Conservation (phyloP, 2,329 filamentous ascomycete species). For the Huntiella abstrusa region DNA sequence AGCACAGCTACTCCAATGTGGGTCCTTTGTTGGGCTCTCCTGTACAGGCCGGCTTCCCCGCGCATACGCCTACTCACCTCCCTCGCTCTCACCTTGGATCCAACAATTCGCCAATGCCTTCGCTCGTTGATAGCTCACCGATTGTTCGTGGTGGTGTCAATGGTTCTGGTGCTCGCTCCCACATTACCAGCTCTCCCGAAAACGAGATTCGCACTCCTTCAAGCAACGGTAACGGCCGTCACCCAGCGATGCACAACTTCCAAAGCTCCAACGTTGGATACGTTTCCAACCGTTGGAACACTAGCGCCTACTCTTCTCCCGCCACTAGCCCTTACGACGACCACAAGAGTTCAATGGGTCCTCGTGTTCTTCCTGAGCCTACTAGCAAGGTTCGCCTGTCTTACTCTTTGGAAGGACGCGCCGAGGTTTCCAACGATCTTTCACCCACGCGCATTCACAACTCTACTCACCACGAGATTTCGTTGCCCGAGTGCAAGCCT, state of each 20-base stretch:
- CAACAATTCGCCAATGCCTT: constrained; percentile 7
- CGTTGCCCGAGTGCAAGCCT: constrained; percentile 14
- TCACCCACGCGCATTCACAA: constrained; percentile 45
- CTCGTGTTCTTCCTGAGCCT: constrained; percentile 1
- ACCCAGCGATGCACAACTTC: constrained; percentile 14
- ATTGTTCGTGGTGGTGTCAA: constrained; percentile 1
- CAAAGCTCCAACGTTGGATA: constrained; percentile 27
- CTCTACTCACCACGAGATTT: constrained; percentile 27
- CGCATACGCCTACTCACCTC: constrained; percentile 16
- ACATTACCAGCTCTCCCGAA: constrained; percentile 9
- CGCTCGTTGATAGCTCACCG: constrained; percentile 9
- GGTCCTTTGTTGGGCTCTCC: constrained; percentile 1
- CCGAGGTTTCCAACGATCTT: constrained; percentile 56
- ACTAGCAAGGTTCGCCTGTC: constrained; percentile 45
- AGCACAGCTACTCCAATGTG: constrained; percentile 9
- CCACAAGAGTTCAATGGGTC: constrained; percentile 15
- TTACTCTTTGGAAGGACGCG: constrained; percentile 74
- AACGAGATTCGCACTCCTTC: constrained; percentile 11
- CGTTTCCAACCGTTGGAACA: constrained; percentile 38
- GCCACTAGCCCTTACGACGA: constrained; percentile 19
- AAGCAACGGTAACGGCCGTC: constrained; percentile 4
- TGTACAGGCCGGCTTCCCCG: constrained; percentile 9
- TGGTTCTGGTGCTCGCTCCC: background rate
- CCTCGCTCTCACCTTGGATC: constrained; percentile 14
- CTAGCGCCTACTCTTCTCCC: constrained; percentile 32